Evolutionary conservation across 1,284 basidiomycete species (phyloP), one percentile per base, ranked within the genome.

Genomic region (Apiotrichum domesticum): DNA sequence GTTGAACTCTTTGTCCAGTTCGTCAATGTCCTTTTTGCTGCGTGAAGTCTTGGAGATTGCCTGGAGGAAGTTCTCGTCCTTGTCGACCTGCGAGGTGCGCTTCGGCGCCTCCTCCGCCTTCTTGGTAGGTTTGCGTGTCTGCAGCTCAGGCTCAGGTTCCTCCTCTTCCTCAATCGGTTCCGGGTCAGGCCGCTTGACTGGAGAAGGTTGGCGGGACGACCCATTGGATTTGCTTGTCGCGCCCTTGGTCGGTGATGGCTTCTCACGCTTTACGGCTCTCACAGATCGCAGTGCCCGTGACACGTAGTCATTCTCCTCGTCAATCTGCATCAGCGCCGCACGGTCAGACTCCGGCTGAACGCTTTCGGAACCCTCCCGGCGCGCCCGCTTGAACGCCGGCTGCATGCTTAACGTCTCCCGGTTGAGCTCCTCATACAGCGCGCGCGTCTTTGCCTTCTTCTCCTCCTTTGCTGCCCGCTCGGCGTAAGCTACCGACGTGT

Each of bases 1-100:
- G 70, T 91, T 90, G 71, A 93, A 92, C 64, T 90, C 89, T 43
- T 85, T 81, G 72, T 92, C 90, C 60, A 90, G 88, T 9, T 57
- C 54, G 67, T 90, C 87, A 13, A 72, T 55, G n/a, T 59, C 66
- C 46, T 69, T 68, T 49, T 68, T 70, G 14, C 60, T 58, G 41
- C 66, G 68, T 9, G 64, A 56, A 58, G 41, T 71, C 35, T 10
- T 49, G 34, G 59, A 56, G 42, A 74, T 68, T 9, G 72, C 72
- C 47, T 69, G 63, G 11, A 75, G 64, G 62, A 77, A 77, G 1
- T 57, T 63, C 40, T 65, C 63, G 57, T 77, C 75, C 41, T 65
- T 67, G 4, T 62, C 61, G 6, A 70, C 61, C 40, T 60, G 56
- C 4, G 51, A 32, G 13, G 54, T 41, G 15, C 58, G 51, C 14